These are phyloP conservation scores for Aspergillus cavernicola DNA, from an alignment of 495 filamentous ascomycete genomes.

Conservation along the genomic window DNA sequence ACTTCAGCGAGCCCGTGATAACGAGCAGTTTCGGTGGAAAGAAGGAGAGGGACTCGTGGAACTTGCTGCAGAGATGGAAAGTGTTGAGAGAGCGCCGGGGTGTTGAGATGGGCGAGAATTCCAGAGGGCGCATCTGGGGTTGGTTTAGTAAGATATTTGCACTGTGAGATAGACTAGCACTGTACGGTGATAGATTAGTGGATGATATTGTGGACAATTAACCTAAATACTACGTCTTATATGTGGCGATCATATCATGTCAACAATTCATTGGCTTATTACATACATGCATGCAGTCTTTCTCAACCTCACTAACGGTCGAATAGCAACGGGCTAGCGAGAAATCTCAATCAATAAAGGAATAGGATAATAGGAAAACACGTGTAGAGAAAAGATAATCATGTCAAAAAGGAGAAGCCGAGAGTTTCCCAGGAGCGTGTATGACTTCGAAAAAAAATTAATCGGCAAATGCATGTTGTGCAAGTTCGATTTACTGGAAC, in stretches of 20 bases:
- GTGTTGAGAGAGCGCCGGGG: no score
- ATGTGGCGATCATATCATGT: neutral
- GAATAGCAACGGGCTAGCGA: constrained; percentile 3
- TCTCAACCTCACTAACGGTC: neutral
- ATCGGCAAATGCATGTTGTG: constrained; percentile 1
- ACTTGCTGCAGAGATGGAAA: no score
- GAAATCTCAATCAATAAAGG: constrained; percentile 8
- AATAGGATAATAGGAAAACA: constrained; percentile 9
- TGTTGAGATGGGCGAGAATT: no score
- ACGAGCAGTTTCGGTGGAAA: neutral
- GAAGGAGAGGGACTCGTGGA: neutral
- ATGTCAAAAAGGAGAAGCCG: constrained; percentile 2
- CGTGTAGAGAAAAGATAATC: constrained; percentile 3
- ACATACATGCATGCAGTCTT: constrained; percentile 19
- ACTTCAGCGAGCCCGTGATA: constrained; percentile 8
- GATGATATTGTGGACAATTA: neutral
- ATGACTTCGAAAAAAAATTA: neutral
- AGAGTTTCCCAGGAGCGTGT: neutral
- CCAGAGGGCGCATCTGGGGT: neutral
- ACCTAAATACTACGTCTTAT: neutral
- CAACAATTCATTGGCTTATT: constrained; percentile 16
- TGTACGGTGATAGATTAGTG: no score
- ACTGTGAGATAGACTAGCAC: neutral
- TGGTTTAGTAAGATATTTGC: neutral
- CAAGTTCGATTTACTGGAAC: constrained; percentile 26